Evolutionary conservation across 2,329 filamentous ascomycete genomes (phyloP), one percentile per base, ranked within the genome.

Genomic region (Hypocrella siamensis): DNA sequence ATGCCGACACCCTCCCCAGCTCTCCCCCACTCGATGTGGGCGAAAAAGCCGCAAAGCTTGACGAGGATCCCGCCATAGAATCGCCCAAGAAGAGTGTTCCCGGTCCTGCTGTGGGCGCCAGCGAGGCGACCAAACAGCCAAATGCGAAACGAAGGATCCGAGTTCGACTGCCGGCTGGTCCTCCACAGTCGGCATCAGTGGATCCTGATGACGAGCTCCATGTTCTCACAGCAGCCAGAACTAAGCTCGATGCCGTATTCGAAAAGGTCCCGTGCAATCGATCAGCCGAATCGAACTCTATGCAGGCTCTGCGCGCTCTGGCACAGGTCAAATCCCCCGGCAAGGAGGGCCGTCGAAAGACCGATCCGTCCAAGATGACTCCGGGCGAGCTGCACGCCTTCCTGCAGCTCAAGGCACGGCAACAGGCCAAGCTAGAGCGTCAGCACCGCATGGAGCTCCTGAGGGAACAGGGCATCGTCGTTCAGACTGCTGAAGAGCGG

Each of bases 401-500:
- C 21, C 59, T 96, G 6, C 64, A 79, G 24, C 69, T 73, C 40
- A 75, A 76, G 38, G 85, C 84, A 5, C 74, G 82, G 28, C 67
- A 79, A 37, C 90, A 98, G 53, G 86, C 85, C 28, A 74, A 74
- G 37, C 56, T 70, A 26, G 84, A 90, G 50, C 75, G 83, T 32
- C 72, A 82, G 37, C 76, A 82, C 42, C 78, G 78, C 34, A 67
- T 96, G 15, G 74, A 83, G 34, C 67, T 76, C 42, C 66, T 98
- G 26, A 75, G 71, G 45, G 76, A 79, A 9, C 84, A 80, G 53
- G 90, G 90, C 6, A 67, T 94, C 17, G 61, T 79, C 17, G 64
- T 96, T 14, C 79, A 86, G 51, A 93, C 82, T 1, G 73, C 77
- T 3, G 88, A 94, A 53, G 86, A 98, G 51, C 74, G 82, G 15